Evolutionary conservation across 2,329 filamentous ascomycete species (phyloP).

Genomic region (Phialophora tarda): DNA sequence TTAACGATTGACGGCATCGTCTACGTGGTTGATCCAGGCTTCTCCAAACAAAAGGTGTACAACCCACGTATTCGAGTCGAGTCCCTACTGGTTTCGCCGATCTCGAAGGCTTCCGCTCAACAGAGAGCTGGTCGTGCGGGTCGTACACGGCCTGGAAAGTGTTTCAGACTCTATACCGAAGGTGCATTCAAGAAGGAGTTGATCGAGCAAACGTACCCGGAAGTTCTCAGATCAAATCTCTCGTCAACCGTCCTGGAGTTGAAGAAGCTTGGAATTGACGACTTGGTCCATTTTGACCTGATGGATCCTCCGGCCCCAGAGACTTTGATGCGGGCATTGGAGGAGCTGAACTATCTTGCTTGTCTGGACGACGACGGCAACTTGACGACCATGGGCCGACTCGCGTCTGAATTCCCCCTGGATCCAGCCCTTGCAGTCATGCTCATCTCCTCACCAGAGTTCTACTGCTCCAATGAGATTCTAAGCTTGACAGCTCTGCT

Average conservation of each 20-base stretch:
- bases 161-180: slow-evolving; percentile 96
- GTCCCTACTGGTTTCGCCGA: slow-evolving; percentile 94
- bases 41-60: slow-evolving; percentile 99
- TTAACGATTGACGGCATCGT: slow-evolving; percentile 99
- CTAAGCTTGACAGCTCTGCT: slow-evolving; percentile 91
- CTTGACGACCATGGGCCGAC: slow-evolving; percentile 79
- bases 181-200: slow-evolving; percentile 96
- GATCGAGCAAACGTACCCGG: slow-evolving; percentile 95
- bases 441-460: slow-evolving; percentile 96
- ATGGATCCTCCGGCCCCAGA: slow-evolving; percentile 99
- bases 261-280: slow-evolving; percentile 94
- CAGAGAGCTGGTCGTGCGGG: slow-evolving; percentile 98
- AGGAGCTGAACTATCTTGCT: slow-evolving; percentile 96
- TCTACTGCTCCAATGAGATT: slow-evolving; percentile 98
- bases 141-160: slow-evolving; percentile 97
- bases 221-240: slow-evolving; percentile 92
- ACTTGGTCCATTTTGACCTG: slow-evolving; percentile 96
- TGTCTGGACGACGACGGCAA: slow-evolving; percentile 97
- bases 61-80: slow-evolving; percentile 96
- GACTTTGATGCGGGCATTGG: slow-evolving; percentile 95
- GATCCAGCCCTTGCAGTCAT: slow-evolving; percentile 95
- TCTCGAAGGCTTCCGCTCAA: slow-evolving; percentile 96
- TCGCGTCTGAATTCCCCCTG: slow-evolving; percentile 93
- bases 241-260: slow-evolving; percentile 93
- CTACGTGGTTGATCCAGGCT: slow-evolving; percentile 98